phyloP scores from a whole-genome alignment of 179 eudicot species.

The Camellia oleifera region DNA sequence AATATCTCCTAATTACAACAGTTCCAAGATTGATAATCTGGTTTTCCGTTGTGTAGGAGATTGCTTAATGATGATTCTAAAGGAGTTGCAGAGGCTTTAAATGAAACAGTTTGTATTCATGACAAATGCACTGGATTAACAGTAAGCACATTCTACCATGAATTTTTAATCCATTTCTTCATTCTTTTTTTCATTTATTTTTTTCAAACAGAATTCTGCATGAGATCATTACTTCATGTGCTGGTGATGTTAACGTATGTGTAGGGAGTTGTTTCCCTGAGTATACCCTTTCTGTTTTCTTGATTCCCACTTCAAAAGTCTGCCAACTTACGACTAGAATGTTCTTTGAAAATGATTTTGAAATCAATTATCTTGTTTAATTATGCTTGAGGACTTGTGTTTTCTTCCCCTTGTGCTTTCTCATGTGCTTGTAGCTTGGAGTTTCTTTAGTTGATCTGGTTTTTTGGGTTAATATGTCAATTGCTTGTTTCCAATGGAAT shows the following conservation, averaged over 20 bases:
- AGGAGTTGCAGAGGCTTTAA: constrained; percentile 89
- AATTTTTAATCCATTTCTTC: neutral
- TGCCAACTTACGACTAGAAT: neutral
- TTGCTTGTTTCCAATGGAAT: neutral
- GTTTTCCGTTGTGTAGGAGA: constrained; percentile 50
- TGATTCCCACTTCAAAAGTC: neutral
- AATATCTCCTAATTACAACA: neutral
- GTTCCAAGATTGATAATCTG: constrained; percentile 5
- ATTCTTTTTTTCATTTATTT: neutral
- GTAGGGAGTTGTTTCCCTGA: neutral
- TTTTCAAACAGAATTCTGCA: neutral
- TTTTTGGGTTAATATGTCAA: constrained; percentile 10
- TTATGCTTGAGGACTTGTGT: neutral
- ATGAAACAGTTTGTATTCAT: constrained; percentile 78
- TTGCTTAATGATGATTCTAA: constrained; percentile 77
- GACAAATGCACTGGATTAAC: constrained; percentile 68
- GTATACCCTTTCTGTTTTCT: neutral
- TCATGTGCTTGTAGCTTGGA: too few relatives aligned
- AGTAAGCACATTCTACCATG: constrained; percentile 39
- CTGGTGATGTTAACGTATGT: neutral
- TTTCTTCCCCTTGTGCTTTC: neutral
- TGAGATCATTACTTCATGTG: neutral
- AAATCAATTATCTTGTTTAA: neutral
- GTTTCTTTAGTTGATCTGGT: too few relatives aligned
- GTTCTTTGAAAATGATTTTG: neutral